A percentile compares a stretch with the other conserved stretches of the same genome.
phyloP scores from a whole-genome alignment of 192 early-diverging fungal species.

The Mortierella claussenii region DNA sequence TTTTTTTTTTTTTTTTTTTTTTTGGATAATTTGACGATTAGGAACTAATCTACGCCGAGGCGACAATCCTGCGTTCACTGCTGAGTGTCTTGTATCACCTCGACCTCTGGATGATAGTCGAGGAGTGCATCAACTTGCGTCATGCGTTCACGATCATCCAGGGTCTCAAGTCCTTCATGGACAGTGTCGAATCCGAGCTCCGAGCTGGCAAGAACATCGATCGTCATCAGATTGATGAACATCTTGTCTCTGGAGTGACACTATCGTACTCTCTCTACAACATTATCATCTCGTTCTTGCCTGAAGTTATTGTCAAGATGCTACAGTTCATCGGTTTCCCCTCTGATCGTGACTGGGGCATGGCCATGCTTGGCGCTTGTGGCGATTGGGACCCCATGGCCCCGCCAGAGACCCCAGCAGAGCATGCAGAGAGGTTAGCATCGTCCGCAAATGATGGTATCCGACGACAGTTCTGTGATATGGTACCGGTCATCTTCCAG shows the following conservation, averaged over 20 bases:
- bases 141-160: constrained; percentile 74
- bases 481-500: constrained; percentile 79
- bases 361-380: constrained; percentile 75
- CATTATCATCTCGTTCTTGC: constrained; percentile 81
- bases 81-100: constrained; percentile 80
- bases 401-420: constrained; percentile 31
- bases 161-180: constrained; percentile 61
- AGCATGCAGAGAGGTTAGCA: constrained; percentile 46
- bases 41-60: constrained; percentile 87
- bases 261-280: constrained; percentile 85
- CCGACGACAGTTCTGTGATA: constrained; percentile 82
- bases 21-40: too few relatives aligned
- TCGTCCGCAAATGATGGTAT: constrained; percentile 66
- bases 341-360: constrained; percentile 78
- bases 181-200: constrained; percentile 60
- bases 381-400: constrained; percentile 72
- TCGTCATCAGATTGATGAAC: constrained; percentile 74
- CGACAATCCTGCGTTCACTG: constrained; percentile 75
- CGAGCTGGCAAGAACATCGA: constrained; percentile 57
- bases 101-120: constrained; percentile 77
- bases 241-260: constrained; percentile 84
- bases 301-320: constrained; percentile 73
- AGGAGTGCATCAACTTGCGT: constrained; percentile 83
- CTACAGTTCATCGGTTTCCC: constrained; percentile 88
- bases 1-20: background rate